Conservation (phyloP, 78 protist genomes). For the Bigelowiella natans region DNA sequence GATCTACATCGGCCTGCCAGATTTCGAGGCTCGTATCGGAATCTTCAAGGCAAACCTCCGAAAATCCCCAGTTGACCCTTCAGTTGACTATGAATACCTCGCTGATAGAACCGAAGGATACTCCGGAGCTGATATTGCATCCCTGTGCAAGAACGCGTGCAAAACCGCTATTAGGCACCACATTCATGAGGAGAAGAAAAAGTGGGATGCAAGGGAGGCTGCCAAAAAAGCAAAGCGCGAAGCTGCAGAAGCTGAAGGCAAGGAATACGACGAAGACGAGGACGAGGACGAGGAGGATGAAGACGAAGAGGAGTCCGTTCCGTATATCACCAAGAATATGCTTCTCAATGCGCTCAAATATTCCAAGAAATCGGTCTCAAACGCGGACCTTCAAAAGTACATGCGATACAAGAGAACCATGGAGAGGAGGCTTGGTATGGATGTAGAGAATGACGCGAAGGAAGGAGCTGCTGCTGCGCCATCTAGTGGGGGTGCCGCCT, state of each 20-base stretch:
- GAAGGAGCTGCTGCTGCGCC: not conserved
- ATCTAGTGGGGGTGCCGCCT: not conserved
- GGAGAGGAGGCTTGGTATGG: conserved; percentile 1
- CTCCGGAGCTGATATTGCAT: conserved; percentile 98
- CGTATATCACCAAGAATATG: conserved; percentile 11
- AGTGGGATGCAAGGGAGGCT: conserved; percentile 9
- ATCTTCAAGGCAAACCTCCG: conserved; percentile 83
- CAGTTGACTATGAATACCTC: conserved; percentile 74
- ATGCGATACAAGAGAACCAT: not conserved
- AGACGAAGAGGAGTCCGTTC: not conserved
- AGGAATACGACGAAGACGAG: conserved; percentile 4
- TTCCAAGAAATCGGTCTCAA: conserved; percentile 1
- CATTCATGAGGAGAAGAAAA: not conserved
- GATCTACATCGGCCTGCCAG: conserved; percentile 99
- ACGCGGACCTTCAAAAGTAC: not conserved
- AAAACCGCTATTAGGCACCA: not conserved
- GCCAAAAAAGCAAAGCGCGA: not conserved
- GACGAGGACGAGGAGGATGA: conserved; percentile 9
- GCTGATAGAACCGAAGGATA: conserved; percentile 86
- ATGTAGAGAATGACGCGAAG: not conserved
- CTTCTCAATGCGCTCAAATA: not conserved
- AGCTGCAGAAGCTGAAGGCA: not conserved
- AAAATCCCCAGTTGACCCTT: conserved; percentile 36
- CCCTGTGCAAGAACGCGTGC: not conserved
- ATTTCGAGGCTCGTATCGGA: conserved; percentile 69